A percentile compares a stretch with the other conserved stretches of the same genome.
Evolutionary conservation across 257 asterid species (phyloP).

Genomic region (Thymus quinquecostatus): DNA sequence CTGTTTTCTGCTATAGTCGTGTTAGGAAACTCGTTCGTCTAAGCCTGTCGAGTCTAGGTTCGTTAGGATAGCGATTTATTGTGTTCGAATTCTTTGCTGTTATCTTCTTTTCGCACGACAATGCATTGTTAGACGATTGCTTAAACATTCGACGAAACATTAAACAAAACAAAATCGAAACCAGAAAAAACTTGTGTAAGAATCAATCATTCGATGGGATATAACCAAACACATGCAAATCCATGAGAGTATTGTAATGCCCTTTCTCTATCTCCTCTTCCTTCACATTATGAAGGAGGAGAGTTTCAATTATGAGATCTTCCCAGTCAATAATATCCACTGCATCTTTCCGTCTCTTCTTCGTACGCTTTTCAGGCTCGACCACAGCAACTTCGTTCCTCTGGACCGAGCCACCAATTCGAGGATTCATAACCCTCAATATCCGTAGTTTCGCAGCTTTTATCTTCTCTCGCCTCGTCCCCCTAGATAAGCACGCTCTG

Average conservation of each 20-base stretch:
- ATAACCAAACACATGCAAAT: constrained; percentile 65
- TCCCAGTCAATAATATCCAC: constrained; percentile 66
- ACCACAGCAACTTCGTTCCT: constrained; percentile 16
- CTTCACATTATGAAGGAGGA: constrained; percentile 70
- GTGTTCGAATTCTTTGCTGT: background rate
- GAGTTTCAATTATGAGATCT: constrained; percentile 85
- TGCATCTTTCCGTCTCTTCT: constrained; percentile 48
- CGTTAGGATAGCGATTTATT: too few relatives aligned
- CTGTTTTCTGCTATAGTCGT: background rate
- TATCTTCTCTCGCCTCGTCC: constrained; percentile 65
- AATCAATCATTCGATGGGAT: background rate
- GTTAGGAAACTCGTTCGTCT: too few relatives aligned
- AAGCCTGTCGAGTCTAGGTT: too few relatives aligned
- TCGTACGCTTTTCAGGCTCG: constrained; percentile 37
- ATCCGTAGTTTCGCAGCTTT: constrained; percentile 74
- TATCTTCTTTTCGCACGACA: too few relatives aligned
- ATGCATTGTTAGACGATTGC: too few relatives aligned
- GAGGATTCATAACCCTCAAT: constrained; percentile 59
- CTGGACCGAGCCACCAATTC: constrained; percentile 20
- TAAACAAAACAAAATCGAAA: too few relatives aligned
- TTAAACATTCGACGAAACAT: too few relatives aligned
- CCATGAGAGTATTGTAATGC: constrained; percentile 70
- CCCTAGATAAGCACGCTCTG: constrained; percentile 43
- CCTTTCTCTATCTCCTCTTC: constrained; percentile 88
- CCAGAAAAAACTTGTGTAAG: background rate